A percentile compares a stretch with the other conserved stretches of the same genome.
phyloP scores from a whole-genome alignment of 1,284 basidiomycete genomes.

The Melampsora americana region DNA sequence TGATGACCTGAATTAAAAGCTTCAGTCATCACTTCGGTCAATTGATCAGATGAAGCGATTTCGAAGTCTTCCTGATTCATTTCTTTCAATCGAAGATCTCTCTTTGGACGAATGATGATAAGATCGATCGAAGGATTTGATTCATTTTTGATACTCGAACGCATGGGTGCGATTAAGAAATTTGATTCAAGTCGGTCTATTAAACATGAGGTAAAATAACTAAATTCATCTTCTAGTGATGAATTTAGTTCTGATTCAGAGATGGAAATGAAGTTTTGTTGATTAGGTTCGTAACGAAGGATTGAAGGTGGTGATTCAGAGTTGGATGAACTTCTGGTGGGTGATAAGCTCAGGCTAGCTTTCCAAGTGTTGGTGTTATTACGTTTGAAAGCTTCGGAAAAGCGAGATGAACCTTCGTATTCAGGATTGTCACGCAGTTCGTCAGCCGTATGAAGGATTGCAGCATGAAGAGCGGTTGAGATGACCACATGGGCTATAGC shows the following conservation, averaged over 20 bases:
- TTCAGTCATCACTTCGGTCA: conserved; percentile 60
- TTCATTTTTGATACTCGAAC: conserved; percentile 45
- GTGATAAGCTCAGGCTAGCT: conserved; percentile 61
- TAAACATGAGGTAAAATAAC: conserved; percentile 71
- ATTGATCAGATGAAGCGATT: conserved; percentile 58
- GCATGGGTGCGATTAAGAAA: conserved; percentile 71
- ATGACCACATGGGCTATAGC: conserved; percentile 56
- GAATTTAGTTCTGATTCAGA: neutral
- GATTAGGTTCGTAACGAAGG: conserved; percentile 51
- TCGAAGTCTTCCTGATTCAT: conserved; percentile 56
- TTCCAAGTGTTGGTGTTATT: conserved; percentile 73
- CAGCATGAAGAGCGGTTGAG: conserved; percentile 72
- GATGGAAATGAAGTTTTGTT: conserved; percentile 49
- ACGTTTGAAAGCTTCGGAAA: conserved; percentile 73
- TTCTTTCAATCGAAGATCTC: conserved; percentile 60
- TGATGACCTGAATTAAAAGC: conserved; percentile 75
- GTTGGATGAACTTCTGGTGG: neutral
- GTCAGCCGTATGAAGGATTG: conserved; percentile 77
- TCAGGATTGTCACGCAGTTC: conserved; percentile 61
- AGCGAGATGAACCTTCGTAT: conserved; percentile 62
- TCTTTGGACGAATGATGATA: conserved; percentile 72
- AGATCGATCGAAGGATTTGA: conserved; percentile 64
- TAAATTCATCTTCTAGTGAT: conserved; percentile 67
- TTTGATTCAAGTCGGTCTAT: conserved; percentile 76
- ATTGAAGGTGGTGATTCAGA: neutral